These are phyloP conservation scores for Prunella vulgaris DNA, from an alignment of 257 asterid genomes.

Conservation along the genomic window DNA sequence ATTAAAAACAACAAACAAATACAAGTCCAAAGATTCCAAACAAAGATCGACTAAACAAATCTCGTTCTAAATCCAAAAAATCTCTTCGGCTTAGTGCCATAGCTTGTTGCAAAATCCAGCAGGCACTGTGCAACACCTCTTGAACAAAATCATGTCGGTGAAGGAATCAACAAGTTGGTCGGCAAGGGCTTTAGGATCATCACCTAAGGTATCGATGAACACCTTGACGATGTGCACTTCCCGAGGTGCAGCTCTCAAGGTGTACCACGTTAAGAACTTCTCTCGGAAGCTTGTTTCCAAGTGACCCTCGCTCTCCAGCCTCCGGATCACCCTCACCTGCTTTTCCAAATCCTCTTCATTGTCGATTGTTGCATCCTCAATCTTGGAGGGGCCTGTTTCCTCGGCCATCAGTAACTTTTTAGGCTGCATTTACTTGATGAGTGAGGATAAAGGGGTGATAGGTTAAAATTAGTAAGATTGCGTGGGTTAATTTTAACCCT, in stretches of 20 bases:
- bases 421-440: too few species aligned
- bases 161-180: slow-evolving; percentile 69
- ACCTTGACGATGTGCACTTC: slow-evolving; percentile 60
- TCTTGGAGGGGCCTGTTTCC: too few species aligned
- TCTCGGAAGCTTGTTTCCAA: slow-evolving; percentile 53
- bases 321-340: slow-evolving; percentile 57
- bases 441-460: too few species aligned
- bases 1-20: too few species aligned
- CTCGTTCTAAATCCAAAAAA: too few species aligned
- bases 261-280: slow-evolving; percentile 82
- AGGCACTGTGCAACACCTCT: slow-evolving; percentile 38
- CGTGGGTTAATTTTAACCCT: too few species aligned
- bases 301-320: slow-evolving; percentile 72
- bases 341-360: slow-evolving; percentile 58
- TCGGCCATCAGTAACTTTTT: too few species aligned
- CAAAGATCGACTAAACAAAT: too few species aligned
- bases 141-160: slow-evolving; percentile 43
- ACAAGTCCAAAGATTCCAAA: too few species aligned
- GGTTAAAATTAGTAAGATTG: too few species aligned
- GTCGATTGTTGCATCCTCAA: slow-evolving; percentile 51
- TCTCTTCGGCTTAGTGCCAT: slow-evolving; percentile 86
- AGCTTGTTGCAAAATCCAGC: slow-evolving; percentile 67
- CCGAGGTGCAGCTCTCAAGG: slow-evolving; percentile 64
- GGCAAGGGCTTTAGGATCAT: slow-evolving; percentile 64
- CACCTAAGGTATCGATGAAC: slow-evolving; percentile 59